Base-by-base conservation (phyloP, 306 rosid species). In the Psophocarpus tetragonolobus region DNA sequence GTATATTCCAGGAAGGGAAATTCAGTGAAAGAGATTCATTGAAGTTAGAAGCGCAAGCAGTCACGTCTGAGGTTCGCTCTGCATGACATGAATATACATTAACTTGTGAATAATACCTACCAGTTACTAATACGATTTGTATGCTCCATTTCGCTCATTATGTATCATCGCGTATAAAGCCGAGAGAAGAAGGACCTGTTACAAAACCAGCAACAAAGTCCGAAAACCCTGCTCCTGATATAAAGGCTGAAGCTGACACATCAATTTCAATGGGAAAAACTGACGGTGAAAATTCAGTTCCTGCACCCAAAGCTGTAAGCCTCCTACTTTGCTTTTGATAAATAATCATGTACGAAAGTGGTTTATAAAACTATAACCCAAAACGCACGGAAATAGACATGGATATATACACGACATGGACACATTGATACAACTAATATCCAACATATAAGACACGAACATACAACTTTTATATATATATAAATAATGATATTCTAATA, bases 1-100 rank as follows among this genome's bases (percentile, higher is more conserved):
- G 76, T 75, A 88, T 95, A 81, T 95, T 92, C 90, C 91, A 88
- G 23, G 84, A 84, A 67, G 89, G 88, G 32, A 91, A 86, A 85
- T 82, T 76, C 27, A 42, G 54, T 60, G 91, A 77, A 78, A 92
- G 86, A 81, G 91, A 86, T 73, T 68, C 90, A 41, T 27, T 87
- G 68, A 93, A 92, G 83, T 74, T 88, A 74, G 97, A 89, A 83
- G 96, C 90, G 60, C 86, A 82, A 82, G 68, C 82, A 32, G 87
- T 83, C 41, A 71, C 74, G 70, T 79, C 89, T n/a, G 87, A 88
- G 97, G 99, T 94, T 80, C 63, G 83, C 56, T 32, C 24, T 54
- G 75, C 72, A 65, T 80, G 64, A 68, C 27, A 57, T 70, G 75
- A 21, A 26, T 35, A 58, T 56, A 33, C 64, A 42, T 51, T 71